Evolutionary conservation across 1,284 basidiomycete genomes (phyloP).

Genomic region (Puccinia polysora): DNA sequence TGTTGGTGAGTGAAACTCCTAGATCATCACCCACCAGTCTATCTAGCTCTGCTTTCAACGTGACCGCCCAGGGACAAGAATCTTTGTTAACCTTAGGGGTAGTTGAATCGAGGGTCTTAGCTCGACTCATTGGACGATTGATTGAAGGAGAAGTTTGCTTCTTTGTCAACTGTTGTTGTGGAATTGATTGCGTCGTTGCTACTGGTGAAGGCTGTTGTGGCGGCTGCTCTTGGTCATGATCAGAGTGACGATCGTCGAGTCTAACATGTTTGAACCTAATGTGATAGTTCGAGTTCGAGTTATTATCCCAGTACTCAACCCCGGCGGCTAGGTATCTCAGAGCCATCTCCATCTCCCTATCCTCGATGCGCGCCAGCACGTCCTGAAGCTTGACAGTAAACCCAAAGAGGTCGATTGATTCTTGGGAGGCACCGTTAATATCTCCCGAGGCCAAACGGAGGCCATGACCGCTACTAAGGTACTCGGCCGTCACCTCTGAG

Average conservation of each 20-base stretch:
- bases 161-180: background rate
- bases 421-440: no score
- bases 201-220: background rate
- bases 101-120: background rate
- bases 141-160: background rate
- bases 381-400: conserved; percentile 67
- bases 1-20: background rate
- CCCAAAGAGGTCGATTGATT: conserved; percentile 56
- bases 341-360: conserved; percentile 65
- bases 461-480: conserved; percentile 54
- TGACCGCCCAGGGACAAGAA: conserved; percentile 47
- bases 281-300: conserved; percentile 55
- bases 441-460: no score
- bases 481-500: conserved; percentile 56
- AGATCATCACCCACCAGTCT: conserved; percentile 55
- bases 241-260: no score
- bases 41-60: conserved; percentile 57
- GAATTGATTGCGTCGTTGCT: background rate
- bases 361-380: conserved; percentile 64
- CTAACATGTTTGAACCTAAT: conserved; percentile 56
- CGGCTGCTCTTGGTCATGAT: no score
- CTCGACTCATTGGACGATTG: no score
- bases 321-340: conserved; percentile 59
- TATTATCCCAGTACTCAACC: conserved; percentile 57
- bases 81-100: background rate